Evolutionary conservation across 2,329 filamentous ascomycete genomes (phyloP), one percentile per base, ranked within the genome.

Genomic region (Aureobasidium vineae): DNA sequence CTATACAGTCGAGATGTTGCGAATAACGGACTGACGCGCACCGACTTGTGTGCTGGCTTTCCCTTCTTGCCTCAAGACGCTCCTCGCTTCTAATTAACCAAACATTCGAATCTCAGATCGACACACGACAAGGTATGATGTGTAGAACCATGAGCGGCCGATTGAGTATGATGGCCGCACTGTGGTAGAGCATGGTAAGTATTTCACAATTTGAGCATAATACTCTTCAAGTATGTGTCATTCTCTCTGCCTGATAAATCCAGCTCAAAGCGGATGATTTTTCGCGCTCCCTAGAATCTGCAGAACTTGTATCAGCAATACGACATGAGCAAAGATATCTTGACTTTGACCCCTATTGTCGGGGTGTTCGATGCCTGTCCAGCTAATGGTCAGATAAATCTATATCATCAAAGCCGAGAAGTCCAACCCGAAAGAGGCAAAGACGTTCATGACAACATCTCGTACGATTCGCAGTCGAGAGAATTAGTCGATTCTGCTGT

Each of bases 61-160:
- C 23, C 13, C 19, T 13, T 23, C 16, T 19, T 16, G n/a, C 45
- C 26, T 23, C 23, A 28, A 26, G 7, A 8, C 71, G 36, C 10
- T 71, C 6, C 73, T 71, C 33, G 71, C 73, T 31, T 40, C 31
- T 10, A 54, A 40, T 28, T n/a, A 54, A 49, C 21, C 45, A 16
- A 8, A 11, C 21, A 49, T 26, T 45, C 21, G 11, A 21, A 5
- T 13, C 13, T 49, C 23, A 26, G n/a, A 7, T 5, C 13, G 8
- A 49, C 13, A 49, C 13, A 15, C 23, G 45, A 19, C 5, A 28
- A 28, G 45, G 16, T 15, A 19, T 49, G 23, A 6, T 16, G 45
- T 4, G 45, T 6, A 49, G 15, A 6, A 1, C 16, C 13, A 19
- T 49, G 45, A 49, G 45, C 15, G 45, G 23, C 3, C 15, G 23